These are phyloP conservation scores for Termitomyces sp. DNA, from an alignment of 768 basidiomycete genomes.

Conservation along the genomic window DNA sequence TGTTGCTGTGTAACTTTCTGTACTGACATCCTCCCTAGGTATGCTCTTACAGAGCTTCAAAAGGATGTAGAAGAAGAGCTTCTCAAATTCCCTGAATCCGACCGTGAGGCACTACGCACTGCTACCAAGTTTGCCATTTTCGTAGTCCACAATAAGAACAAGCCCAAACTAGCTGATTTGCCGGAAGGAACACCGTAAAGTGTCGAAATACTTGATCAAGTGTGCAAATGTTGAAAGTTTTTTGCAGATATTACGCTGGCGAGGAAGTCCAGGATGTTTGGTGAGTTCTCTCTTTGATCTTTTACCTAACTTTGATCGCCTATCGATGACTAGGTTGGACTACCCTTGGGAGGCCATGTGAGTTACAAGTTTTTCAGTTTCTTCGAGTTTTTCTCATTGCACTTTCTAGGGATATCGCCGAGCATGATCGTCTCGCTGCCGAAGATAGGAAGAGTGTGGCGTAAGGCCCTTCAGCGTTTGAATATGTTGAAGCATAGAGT, in stretches of 20 bases:
- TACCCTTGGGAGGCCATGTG: conserved; percentile 82
- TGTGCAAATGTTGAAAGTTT: conserved; percentile 14
- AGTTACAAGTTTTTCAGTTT: conserved; percentile 19
- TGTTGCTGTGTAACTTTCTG: not conserved
- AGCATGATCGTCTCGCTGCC: conserved; percentile 61
- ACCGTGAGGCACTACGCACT: conserved; percentile 59
- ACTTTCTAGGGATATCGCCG: conserved; percentile 61
- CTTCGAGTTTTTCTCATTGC: not conserved
- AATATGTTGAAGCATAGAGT: not conserved
- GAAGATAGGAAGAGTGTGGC: conserved; percentile 26
- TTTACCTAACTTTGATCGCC: not conserved
- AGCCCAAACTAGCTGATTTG: conserved; percentile 74
- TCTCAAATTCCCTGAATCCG: conserved; percentile 56
- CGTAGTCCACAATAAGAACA: conserved; percentile 92
- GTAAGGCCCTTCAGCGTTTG: not conserved
- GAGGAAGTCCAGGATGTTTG: conserved; percentile 69
- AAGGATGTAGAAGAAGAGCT: conserved; percentile 81
- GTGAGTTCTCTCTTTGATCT: conserved; percentile 32
- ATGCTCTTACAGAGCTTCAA: conserved; percentile 84
- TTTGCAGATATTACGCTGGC: conserved; percentile 70
- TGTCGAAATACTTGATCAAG: conserved; percentile 3
- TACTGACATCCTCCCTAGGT: conserved; percentile 39
- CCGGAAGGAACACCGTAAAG: conserved; percentile 59
- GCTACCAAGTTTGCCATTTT: conserved; percentile 86
- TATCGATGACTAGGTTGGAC: conserved; percentile 55